phyloP scores from a whole-genome alignment of 2,329 filamentous ascomycete species.

The Botrytis cinerea region DNA sequence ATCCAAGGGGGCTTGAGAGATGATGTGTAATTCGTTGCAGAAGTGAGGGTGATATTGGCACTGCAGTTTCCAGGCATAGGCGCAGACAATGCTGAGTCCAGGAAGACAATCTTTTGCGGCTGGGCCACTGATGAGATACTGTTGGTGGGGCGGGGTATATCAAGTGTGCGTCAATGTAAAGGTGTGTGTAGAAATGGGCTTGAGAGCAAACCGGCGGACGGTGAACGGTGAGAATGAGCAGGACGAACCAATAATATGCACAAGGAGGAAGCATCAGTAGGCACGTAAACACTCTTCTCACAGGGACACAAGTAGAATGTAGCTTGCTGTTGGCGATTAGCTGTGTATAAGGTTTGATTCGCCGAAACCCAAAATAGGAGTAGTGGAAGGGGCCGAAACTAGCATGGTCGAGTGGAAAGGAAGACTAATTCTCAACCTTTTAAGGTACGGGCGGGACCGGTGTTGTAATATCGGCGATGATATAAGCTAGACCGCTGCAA shows the following conservation, averaged over 20 bases:
- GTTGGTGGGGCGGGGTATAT: constrained; percentile 14
- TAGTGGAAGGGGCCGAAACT: not conserved
- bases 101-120: not conserved
- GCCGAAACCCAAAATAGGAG: not conserved
- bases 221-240: not conserved
- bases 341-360: constrained; percentile 10
- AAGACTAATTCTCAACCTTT: not conserved
- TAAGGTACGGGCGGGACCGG: constrained; percentile 12
- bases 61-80: not conserved
- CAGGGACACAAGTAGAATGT: not conserved
- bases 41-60: not conserved
- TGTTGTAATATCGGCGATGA: not conserved
- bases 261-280: not conserved
- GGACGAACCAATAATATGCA: not conserved
- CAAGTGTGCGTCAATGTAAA: not conserved
- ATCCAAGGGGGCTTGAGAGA: not conserved
- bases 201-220: not conserved
- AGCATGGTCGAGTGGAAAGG: not conserved
- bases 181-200: not conserved
- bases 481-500: not conserved
- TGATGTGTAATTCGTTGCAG: not conserved
- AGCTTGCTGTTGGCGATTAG: not conserved
- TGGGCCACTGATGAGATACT: constrained; percentile 3
- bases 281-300: not conserved
- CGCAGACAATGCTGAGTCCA: not conserved